These are phyloP conservation scores for Monosporascus sp. DNA, from an alignment of 2,329 filamentous ascomycete genomes.

Conservation along the genomic window DNA sequence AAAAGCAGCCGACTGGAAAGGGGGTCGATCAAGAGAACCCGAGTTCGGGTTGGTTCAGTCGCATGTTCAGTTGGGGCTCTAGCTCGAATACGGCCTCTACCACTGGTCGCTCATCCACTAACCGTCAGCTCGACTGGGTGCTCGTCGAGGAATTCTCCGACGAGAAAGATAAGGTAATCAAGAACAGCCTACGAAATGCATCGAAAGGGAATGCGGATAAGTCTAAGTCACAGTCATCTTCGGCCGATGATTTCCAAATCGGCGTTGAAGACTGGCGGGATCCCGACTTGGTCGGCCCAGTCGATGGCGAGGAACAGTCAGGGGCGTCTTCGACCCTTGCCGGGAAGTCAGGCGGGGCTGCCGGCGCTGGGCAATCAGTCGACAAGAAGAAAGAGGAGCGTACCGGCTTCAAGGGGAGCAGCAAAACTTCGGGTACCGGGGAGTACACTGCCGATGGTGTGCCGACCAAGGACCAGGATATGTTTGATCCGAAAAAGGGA, in stretches of 20 bases:
- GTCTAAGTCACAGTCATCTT: conserved; percentile 12
- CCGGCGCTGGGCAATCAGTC: neutral
- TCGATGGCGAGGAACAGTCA: conserved; percentile 19
- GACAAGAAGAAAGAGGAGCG: neutral
- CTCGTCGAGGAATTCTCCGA: conserved; percentile 62
- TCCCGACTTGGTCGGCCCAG: conserved; percentile 58
- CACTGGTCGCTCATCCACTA: conserved; percentile 63
- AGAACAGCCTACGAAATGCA: conserved; percentile 35
- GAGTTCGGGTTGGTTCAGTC: conserved; percentile 38
- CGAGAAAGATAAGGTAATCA: conserved; percentile 39
- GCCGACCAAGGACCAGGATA: conserved; percentile 25
- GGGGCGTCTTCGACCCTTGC: conserved; percentile 1
- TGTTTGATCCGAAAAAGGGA: conserved; percentile 22
- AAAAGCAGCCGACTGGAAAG: conserved; percentile 15
- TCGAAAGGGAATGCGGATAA: conserved; percentile 25
- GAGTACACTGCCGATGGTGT: conserved; percentile 52
- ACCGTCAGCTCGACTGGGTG: conserved; percentile 71
- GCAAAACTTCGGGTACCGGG: conserved; percentile 61
- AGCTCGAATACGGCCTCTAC: conserved; percentile 32
- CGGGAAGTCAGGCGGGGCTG: neutral
- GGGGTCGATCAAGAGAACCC: conserved; percentile 12
- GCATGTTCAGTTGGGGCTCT: conserved; percentile 33
- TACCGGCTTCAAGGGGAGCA: conserved; percentile 15
- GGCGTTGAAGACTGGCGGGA: conserved; percentile 87
- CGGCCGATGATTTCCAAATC: conserved; percentile 65